A percentile compares a stretch with the other conserved stretches of the same genome.
Evolutionary conservation across 202 grass and related monocot genomes (phyloP).

Genomic region (Digitaria exilis): DNA sequence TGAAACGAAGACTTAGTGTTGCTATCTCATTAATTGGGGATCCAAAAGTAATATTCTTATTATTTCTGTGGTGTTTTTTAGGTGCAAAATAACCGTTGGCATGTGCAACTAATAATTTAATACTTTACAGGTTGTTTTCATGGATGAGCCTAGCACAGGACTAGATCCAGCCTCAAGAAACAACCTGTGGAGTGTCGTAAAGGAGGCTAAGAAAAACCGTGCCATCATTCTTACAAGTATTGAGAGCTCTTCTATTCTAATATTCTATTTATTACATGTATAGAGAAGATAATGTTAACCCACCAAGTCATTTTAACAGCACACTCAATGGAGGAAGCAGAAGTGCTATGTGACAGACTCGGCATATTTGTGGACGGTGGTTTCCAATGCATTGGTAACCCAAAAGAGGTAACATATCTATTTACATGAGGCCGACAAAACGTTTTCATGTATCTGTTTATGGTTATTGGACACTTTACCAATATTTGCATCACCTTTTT

Average conservation of each 20-base stretch:
- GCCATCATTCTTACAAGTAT: too few relatives aligned
- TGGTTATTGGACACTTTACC: not conserved
- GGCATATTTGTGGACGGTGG: conserved; percentile 85
- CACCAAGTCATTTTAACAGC: too few relatives aligned
- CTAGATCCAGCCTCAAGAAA: conserved; percentile 89
- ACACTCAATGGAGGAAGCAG: too few relatives aligned
- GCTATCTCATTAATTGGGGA: conserved; percentile 92
- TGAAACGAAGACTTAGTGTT: too few relatives aligned
- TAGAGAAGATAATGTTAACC: too few relatives aligned
- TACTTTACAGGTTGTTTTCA: conserved; percentile 77
- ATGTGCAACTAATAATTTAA: not conserved
- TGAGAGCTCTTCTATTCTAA: too few relatives aligned
- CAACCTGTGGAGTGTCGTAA: too few relatives aligned
- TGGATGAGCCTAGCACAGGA: conserved; percentile 96
- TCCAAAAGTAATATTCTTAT: conserved; percentile 57
- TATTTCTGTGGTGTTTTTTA: conserved; percentile 10
- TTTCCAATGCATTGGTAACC: conserved; percentile 77
- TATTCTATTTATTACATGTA: too few relatives aligned
- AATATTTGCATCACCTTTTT: conserved; percentile 14
- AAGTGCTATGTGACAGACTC: too few relatives aligned
- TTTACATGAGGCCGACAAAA: conserved; percentile 10
- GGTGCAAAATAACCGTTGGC: not conserved
- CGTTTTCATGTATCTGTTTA: not conserved
- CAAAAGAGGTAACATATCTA: conserved; percentile 65
- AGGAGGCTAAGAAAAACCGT: too few relatives aligned